Evolutionary conservation across 192 early-diverging fungal genomes (phyloP), one percentile per base, ranked within the genome.

Genomic region (Coemansia sp.): DNA sequence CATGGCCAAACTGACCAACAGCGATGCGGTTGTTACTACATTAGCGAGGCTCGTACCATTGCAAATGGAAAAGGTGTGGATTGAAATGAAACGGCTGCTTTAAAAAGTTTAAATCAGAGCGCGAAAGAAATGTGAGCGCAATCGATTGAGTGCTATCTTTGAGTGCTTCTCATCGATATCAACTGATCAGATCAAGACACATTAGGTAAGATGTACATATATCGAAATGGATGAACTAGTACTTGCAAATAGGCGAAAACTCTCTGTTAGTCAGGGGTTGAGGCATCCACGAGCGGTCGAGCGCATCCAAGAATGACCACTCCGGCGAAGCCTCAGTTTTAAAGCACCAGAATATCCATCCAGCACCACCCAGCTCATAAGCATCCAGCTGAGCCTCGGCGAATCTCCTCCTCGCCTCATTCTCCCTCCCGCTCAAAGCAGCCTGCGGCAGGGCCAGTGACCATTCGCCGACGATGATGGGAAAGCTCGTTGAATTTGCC

Each of bases 291-390:
- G 85, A 88, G 57, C 86, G 74, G 35, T 89, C 80, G 13, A 87
- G 80, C 5, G 86, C 84, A 16, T 87, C 82, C 37, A 89, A 80
- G 68, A 89, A 91, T 11, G 88, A 86, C 90, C 90, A 91, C 60
- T 88, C 84, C 2, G 88, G 88, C 8, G 87, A 88, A n/a, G 67
- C 63, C 33, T 91, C 88, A 0, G 88, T 88, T 65, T 91, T 91
- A 66, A 88, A 89, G 62, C 85, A 88, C 90, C 90, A 91, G 42
- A 85, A 91, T 23, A 87, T 81, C 88, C 90, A 91, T 0, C 88
- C 90, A 28, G 84, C 71, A 1, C 85, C 79, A 35, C 79, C 80
- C 51, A 58, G 60, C 60, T 90, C 88, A 60, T 86, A 92, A 0
- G 90, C 84, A 66, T 90, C 88, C 46, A 92, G 60, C 58, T 92